These are phyloP conservation scores for Ceratocystis diversiconidia DNA, from an alignment of 2,329 filamentous ascomycete genomes.

Conservation along the genomic window DNA sequence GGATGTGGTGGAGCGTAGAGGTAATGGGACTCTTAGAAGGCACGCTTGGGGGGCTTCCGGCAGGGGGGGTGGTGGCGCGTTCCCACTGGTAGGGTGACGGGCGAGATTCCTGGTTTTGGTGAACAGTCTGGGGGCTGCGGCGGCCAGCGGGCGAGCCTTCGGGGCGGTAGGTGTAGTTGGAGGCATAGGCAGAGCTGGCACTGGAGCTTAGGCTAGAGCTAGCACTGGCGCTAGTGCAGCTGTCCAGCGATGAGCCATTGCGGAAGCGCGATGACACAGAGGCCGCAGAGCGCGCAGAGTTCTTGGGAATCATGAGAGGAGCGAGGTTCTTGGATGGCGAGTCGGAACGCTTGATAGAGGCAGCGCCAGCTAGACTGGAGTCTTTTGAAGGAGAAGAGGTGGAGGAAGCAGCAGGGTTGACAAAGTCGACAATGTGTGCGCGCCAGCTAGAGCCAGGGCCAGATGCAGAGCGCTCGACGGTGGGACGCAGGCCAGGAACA, in stretches of 20 bases:
- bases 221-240: not conserved
- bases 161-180: conserved; percentile 7
- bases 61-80: conserved; percentile 5
- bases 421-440: conserved; percentile 13
- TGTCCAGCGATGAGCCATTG: conserved; percentile 11
- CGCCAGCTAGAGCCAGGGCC: not conserved
- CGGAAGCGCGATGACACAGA: conserved; percentile 14
- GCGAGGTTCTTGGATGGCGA: conserved; percentile 12
- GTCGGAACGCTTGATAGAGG: conserved; percentile 7
- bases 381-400: not conserved
- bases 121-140: not conserved
- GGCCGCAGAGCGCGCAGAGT: conserved; percentile 2
- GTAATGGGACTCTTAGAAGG: conserved; percentile 4
- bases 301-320: conserved; percentile 15
- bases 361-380: not conserved
- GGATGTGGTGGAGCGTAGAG: not conserved
- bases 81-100: not conserved
- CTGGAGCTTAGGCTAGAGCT: not conserved
- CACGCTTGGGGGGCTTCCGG: conserved; percentile 9
- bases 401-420: conserved; percentile 2
- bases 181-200: not conserved
- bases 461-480: conserved; percentile 51
- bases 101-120: not conserved
- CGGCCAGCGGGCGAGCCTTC: conserved; percentile 6
- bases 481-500: conserved; percentile 48